phyloP scores from a whole-genome alignment of 139 green algal genomes.

The Coccomyxa sp. region DNA sequence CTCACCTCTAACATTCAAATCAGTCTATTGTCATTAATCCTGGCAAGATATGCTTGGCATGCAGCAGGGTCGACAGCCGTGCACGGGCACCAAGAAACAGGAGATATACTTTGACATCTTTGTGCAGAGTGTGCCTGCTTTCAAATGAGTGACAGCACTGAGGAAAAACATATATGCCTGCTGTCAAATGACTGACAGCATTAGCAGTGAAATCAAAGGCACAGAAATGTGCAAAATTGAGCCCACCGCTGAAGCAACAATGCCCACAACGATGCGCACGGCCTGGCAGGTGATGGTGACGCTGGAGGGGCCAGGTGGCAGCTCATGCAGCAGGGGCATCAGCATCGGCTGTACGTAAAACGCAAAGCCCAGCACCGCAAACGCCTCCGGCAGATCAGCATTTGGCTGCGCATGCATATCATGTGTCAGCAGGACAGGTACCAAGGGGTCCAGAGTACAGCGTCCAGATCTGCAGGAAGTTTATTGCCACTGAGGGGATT shows the following conservation, averaged over 20 bases:
- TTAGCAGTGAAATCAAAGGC: too few species aligned
- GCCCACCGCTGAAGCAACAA: constrained; percentile 10
- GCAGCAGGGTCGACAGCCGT: too few species aligned
- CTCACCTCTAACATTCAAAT: too few species aligned
- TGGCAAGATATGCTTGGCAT: too few species aligned
- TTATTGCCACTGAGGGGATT: background rate
- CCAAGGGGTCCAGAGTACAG: background rate
- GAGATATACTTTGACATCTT: too few species aligned
- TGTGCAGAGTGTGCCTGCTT: too few species aligned
- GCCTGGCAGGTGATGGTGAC: constrained; percentile 25
- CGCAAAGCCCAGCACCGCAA: constrained; percentile 48
- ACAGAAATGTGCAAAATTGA: too few species aligned
- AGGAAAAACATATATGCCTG: too few species aligned
- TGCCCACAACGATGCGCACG: constrained; percentile 29
- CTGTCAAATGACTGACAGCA: too few species aligned
- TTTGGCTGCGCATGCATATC: background rate
- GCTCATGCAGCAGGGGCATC: constrained; percentile 50
- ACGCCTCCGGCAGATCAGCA: constrained; percentile 30
- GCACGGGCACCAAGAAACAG: too few species aligned
- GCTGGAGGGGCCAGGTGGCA: constrained; percentile 33
- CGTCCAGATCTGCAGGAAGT: background rate
- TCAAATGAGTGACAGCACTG: too few species aligned
- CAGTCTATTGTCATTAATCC: too few species aligned
- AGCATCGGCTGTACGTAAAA: constrained; percentile 59
- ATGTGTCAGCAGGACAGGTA: background rate